Evolutionary conservation across 768 basidiomycete species (phyloP).

Genomic region (Boletales sp.): DNA sequence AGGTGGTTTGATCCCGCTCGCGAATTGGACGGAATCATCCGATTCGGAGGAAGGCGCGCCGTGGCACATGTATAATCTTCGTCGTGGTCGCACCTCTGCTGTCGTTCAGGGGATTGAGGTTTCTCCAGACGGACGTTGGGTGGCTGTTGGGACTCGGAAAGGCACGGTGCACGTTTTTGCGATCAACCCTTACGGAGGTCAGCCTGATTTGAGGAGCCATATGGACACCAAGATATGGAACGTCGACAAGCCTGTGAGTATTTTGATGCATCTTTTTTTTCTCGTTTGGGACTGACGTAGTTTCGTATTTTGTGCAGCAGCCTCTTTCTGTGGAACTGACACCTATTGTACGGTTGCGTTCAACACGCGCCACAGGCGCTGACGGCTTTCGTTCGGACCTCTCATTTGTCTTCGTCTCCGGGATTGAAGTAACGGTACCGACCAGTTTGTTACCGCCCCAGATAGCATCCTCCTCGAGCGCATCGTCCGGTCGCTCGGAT

Average conservation of each 20-base stretch:
- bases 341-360: slow-evolving; percentile 55
- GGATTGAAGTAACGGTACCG: slow-evolving; percentile 33
- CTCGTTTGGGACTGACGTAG: not conserved
- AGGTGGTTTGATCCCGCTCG: not conserved
- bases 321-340: slow-evolving; percentile 50
- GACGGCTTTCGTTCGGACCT: slow-evolving; percentile 39
- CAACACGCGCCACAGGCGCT: slow-evolving; percentile 25
- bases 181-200: slow-evolving; percentile 73
- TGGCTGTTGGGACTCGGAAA: slow-evolving; percentile 62
- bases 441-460: slow-evolving; percentile 35
- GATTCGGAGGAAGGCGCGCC: slow-evolving; percentile 25
- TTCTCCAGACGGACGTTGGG: slow-evolving; percentile 58
- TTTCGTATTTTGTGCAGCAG: slow-evolving; percentile 34
- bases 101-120: slow-evolving; percentile 49
- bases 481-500: slow-evolving; percentile 28
- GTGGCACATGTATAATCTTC: slow-evolving; percentile 64
- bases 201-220: slow-evolving; percentile 59
- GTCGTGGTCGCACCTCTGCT: slow-evolving; percentile 69
- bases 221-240: slow-evolving; percentile 57
- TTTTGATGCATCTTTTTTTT: not conserved
- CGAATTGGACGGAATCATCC: slow-evolving; percentile 1
- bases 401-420: slow-evolving; percentile 52
- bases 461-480: slow-evolving; percentile 22
- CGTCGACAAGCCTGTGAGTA: slow-evolving; percentile 41
- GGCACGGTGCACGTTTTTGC: slow-evolving; percentile 71